phyloP scores from a whole-genome alignment of 2,329 filamentous ascomycete species.

The Fusarium concolor region DNA sequence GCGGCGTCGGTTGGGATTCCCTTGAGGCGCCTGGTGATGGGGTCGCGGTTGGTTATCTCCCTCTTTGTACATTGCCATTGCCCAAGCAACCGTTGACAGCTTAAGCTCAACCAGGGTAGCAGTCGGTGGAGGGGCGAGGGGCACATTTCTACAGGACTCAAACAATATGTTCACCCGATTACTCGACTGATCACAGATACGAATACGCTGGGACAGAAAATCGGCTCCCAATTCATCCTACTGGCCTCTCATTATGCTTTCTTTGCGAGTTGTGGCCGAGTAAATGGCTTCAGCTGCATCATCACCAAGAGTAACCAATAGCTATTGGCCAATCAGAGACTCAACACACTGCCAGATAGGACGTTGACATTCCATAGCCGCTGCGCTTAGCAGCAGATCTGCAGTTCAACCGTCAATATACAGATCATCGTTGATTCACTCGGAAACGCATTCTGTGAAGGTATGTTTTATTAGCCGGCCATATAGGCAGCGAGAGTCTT shows the following conservation, averaged over 20 bases:
- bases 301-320: constrained; percentile 6
- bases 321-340: constrained; percentile 23
- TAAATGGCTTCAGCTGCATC: constrained; percentile 22
- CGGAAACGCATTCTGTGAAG: not conserved
- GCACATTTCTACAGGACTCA: not conserved
- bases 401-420: not conserved
- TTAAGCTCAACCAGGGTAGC: constrained; percentile 21
- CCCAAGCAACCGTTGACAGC: constrained; percentile 41
- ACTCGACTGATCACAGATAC: not conserved
- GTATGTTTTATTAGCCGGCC: constrained; percentile 4
- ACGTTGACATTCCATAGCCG: constrained; percentile 5
- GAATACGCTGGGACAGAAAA: constrained; percentile 1
- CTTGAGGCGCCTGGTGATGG: constrained; percentile 20
- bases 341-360: not conserved
- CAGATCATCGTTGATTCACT: not conserved
- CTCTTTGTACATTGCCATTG: constrained; percentile 44
- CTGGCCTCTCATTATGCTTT: not conserved
- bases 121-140: constrained; percentile 29
- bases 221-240: not conserved
- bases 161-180: not conserved
- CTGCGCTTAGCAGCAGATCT: constrained; percentile 3
- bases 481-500: not conserved
- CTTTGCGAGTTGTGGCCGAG: not conserved
- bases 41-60: constrained; percentile 22
- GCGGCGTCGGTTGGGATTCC: not conserved